Conservation (phyloP, 2,329 filamentous ascomycete species). For the Neophaeococcomyces aloes region DNA sequence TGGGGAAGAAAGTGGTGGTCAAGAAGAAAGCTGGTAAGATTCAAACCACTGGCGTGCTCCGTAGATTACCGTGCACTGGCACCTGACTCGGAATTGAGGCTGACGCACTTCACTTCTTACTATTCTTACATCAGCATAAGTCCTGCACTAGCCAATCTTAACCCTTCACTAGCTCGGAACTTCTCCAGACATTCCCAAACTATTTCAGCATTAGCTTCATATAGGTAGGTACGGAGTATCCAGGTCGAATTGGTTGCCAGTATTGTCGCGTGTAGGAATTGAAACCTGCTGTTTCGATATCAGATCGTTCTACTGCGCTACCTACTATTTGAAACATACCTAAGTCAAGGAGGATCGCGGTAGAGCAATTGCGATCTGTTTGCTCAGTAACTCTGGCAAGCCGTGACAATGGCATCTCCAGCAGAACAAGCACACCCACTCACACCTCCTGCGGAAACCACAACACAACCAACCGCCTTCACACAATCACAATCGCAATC, state of each 20-base stretch:
- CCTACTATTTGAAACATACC: too few species aligned
- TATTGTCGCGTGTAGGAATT: too few species aligned
- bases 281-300: too few species aligned
- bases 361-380: background rate
- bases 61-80: background rate
- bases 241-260: too few species aligned
- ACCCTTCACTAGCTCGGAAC: background rate
- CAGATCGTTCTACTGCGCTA: too few species aligned
- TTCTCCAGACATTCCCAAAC: background rate
- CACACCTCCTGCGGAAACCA: slow-evolving; percentile 34
- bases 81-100: background rate
- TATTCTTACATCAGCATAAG: background rate
- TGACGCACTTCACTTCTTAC: too few species aligned
- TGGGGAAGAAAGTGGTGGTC: slow-evolving; percentile 5
- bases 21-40: background rate
- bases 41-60: too few species aligned
- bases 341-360: background rate
- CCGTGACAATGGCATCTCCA: slow-evolving; percentile 13
- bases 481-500: slow-evolving; percentile 19
- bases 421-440: slow-evolving; percentile 25
- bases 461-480: slow-evolving; percentile 22
- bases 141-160: background rate
- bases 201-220: too few species aligned
- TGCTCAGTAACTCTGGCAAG: slow-evolving; percentile 5
- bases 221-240: too few species aligned